Base-by-base conservation (phyloP, 129 eudicot species). In the Flaveria brownii region DNA sequence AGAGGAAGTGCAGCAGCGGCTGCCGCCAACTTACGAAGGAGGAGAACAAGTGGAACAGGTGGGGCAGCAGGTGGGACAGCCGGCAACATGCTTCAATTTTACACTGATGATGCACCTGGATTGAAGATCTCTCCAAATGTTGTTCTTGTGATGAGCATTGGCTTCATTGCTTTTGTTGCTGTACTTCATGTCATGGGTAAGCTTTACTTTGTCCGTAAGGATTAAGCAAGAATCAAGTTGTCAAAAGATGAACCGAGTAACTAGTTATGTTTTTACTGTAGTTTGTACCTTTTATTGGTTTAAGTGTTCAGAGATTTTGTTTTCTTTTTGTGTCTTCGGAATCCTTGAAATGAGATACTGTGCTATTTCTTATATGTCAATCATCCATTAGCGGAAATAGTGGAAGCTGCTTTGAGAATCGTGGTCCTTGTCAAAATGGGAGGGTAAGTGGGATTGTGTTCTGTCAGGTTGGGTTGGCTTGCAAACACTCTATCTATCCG, bases 91-190 rank as follows among this genome's bases (percentile, higher is more conserved):
- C 87, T 86, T 5, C 90, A 86, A 2, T 86, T 86, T 69, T 86
- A 86, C 81, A 86, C 89, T 0, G 89, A 86, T 51, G 89, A 86
- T 80, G 90, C 90, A 55, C 90, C 90, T 18, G 90, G 89, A 68
- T 54, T 86, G 67, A 86, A 82, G 82, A 82, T 82, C 56, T 86
- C 89, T 43, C 89, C 89, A 30, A 86, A 82, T 72, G 86, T 82
- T 61, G 89, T 86, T 54, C 89, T 86, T 33, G 86, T 86, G 33
- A 86, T 86, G 89, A 86, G 89, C 77, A 86, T 86, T 30, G 89
- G 89, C 0, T 86, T 86, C 80, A 79, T 86, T 51, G 89, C 87
- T 45, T 86, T 82, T 72, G 89, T 86, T 76, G 89, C 87, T 25
- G 74, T 86, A 8, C 83, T 86, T 71, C 89, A 86, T 72, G 87